These are phyloP conservation scores for Kodamaea sagamina DNA, from an alignment of 805 yeast genomes.

Conservation along the genomic window DNA sequence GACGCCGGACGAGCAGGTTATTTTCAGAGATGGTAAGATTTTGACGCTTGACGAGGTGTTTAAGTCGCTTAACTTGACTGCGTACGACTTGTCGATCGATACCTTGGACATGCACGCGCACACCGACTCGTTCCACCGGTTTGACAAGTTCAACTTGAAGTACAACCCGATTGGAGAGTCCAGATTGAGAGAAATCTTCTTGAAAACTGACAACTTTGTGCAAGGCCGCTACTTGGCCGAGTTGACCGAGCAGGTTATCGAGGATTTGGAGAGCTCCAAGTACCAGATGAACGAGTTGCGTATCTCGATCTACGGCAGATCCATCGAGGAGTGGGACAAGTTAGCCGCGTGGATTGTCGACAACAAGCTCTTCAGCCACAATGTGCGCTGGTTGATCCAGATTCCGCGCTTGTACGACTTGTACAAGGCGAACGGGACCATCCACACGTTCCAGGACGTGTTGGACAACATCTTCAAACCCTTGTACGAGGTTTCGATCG, in stretches of 20 bases:
- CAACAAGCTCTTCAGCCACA: constrained; percentile 85
- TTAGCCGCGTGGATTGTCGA: constrained; percentile 94
- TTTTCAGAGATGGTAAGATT: constrained; percentile 87
- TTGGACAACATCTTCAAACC: constrained; percentile 82
- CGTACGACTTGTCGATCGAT: constrained; percentile 93
- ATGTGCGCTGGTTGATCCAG: constrained; percentile 96
- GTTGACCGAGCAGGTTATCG: constrained; percentile 88
- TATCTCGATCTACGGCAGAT: constrained; percentile 91
- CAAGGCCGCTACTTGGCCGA: constrained; percentile 90
- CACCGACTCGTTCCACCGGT: constrained; percentile 95
- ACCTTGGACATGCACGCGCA: constrained; percentile 99
- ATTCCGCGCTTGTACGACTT: constrained; percentile 91
- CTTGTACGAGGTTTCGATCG: constrained; percentile 81
- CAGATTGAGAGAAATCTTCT: constrained; percentile 90
- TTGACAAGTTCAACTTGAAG: constrained; percentile 94
- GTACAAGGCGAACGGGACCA: constrained; percentile 75
- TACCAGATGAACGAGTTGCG: constrained; percentile 98
- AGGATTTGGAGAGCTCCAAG: constrained; percentile 91
- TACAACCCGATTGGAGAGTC: constrained; percentile 99
- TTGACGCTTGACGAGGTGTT: constrained; percentile 88
- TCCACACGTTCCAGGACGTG: constrained; percentile 72
- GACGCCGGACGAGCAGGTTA: constrained; percentile 83
- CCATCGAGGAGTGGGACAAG: constrained; percentile 90
- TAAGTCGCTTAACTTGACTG: constrained; percentile 84
- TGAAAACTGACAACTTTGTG: constrained; percentile 93